phyloP scores from a whole-genome alignment of 2,329 filamentous ascomycete species.

The Cladobotryum mycophilum region DNA sequence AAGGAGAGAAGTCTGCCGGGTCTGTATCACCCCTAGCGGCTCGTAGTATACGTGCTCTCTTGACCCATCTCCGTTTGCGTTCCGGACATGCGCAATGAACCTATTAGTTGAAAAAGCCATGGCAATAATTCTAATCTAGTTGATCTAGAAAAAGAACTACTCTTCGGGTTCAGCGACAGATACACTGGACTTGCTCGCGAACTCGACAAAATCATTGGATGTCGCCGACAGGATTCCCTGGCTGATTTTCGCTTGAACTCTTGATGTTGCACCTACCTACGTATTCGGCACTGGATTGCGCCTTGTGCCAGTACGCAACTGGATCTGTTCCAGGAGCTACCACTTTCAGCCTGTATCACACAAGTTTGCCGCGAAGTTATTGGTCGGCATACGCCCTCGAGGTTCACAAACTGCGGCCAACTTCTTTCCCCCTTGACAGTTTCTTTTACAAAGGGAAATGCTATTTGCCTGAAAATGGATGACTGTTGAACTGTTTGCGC shows the following conservation, averaged over 20 bases:
- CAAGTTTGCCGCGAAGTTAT: neutral
- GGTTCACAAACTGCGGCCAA: neutral
- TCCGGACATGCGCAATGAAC: no score
- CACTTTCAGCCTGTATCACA: neutral
- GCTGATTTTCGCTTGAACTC: conserved; percentile 17
- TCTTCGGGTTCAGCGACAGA: no score
- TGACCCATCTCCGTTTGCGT: no score
- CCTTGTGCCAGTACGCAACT: neutral
- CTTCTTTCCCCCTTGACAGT: neutral
- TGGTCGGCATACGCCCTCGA: neutral
- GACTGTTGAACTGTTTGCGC: neutral
- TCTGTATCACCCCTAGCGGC: no score
- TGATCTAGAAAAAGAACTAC: no score
- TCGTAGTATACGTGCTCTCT: no score
- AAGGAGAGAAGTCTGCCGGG: no score
- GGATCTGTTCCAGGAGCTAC: neutral
- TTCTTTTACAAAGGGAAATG: neutral
- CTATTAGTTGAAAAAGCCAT: no score
- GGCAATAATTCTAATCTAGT: no score
- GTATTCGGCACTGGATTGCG: neutral
- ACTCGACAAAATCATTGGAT: conserved; percentile 16
- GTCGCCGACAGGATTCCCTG: conserved; percentile 14
- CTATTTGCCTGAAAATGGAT: neutral
- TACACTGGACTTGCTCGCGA: conserved; percentile 11
- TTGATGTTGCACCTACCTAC: neutral